phyloP scores from a whole-genome alignment of 108 stramenopile species.

The Cyclotella choctawhatcheeana region DNA sequence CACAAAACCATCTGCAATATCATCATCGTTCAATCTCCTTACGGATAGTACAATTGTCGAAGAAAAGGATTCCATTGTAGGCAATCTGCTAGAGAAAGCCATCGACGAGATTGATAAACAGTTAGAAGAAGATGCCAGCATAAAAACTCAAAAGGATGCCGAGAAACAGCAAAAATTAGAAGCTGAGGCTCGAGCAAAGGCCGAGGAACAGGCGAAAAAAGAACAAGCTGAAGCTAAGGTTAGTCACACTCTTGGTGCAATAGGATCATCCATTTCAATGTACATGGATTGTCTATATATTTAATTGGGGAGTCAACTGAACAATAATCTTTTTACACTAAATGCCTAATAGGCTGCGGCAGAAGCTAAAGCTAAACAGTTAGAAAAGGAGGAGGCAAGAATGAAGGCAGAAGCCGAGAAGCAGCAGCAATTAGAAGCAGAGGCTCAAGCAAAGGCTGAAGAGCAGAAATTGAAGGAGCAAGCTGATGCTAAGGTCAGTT shows the following conservation, averaged over 20 bases:
- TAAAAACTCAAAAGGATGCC: no score
- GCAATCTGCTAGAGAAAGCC: constrained; percentile 9
- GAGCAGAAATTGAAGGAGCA: background rate
- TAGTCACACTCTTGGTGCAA: no score
- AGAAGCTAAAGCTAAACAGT: no score
- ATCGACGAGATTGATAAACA: constrained; percentile 17
- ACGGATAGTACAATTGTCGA: background rate
- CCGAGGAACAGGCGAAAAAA: constrained; percentile 1
- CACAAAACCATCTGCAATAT: constrained; percentile 8
- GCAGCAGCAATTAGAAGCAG: background rate
- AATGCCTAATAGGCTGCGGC: no score
- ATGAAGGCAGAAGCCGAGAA: background rate
- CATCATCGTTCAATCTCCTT: constrained; percentile 5
- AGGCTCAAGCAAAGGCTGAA: constrained; percentile 13
- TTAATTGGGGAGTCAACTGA: no score
- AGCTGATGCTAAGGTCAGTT: constrained; percentile 10
- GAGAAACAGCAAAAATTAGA: background rate
- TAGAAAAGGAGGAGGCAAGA: background rate
- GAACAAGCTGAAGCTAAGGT: background rate
- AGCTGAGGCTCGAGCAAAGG: no score
- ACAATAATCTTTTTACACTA: no score
- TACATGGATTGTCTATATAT: no score
- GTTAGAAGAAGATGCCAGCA: background rate
- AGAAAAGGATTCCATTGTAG: constrained; percentile 10
- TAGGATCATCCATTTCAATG: no score